Percentiles rank a stretch among this genome's conserved stretches.
phyloP scores from a whole-genome alignment of 805 yeast genomes.

The Lachancea cidri region DNA sequence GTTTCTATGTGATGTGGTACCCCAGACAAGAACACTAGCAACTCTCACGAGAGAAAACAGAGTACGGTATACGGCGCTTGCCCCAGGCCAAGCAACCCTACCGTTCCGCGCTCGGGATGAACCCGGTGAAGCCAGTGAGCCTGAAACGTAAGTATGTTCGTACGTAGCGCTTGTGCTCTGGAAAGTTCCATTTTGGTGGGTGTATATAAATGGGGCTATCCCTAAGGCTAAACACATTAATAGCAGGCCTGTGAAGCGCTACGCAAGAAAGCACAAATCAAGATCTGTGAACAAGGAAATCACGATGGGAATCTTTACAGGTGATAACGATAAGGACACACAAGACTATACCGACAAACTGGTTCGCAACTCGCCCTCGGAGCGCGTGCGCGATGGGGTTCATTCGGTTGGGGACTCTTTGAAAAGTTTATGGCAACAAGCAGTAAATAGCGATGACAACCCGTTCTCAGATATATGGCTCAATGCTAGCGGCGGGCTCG shows the following conservation, averaged over 20 bases:
- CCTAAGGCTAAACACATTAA: too few relatives aligned
- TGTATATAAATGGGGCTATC: not conserved
- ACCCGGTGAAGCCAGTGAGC: conserved; percentile 5
- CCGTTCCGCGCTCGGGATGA: conserved; percentile 9
- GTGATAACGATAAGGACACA: conserved; percentile 13
- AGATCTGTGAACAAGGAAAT: too few relatives aligned
- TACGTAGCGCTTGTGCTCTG: not conserved
- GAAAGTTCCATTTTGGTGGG: not conserved
- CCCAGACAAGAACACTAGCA: conserved; percentile 20
- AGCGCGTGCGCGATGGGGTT: conserved; percentile 1
- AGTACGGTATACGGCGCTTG: conserved; percentile 22
- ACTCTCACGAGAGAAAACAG: conserved; percentile 24
- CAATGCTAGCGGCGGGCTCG: conserved; percentile 18
- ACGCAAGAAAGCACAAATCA: too few relatives aligned
- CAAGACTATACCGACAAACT: conserved; percentile 14
- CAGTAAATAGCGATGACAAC: conserved; percentile 11
- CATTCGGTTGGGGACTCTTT: conserved; percentile 13
- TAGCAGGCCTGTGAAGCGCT: too few relatives aligned
- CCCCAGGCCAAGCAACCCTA: conserved; percentile 11
- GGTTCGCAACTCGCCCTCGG: conserved; percentile 5
- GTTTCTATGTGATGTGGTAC: conserved; percentile 23
- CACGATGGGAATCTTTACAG: conserved; percentile 18
- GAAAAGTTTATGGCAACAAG: conserved; percentile 16
- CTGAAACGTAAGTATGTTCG: not conserved
- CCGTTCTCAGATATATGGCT: conserved; percentile 5